Percentiles rank a stretch among this genome's conserved stretches.
phyloP scores from a whole-genome alignment of 2,329 filamentous ascomycete genomes.

The Microdochium nivale region DNA sequence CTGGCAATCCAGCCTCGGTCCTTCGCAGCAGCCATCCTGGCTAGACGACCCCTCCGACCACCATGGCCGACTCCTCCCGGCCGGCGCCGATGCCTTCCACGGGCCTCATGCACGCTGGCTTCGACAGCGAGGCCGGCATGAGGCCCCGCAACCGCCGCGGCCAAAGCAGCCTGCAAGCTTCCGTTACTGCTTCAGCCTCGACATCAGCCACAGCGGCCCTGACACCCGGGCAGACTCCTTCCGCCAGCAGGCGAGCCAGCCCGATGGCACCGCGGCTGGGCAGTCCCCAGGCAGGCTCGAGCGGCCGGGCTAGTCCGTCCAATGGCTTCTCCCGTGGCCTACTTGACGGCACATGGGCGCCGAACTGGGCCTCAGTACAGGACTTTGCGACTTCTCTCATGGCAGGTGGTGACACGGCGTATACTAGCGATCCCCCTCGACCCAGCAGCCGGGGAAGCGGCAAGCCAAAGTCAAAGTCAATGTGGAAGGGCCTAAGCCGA shows the following conservation, averaged over 20 bases:
- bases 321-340: constrained; percentile 30
- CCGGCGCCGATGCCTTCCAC: constrained; percentile 34
- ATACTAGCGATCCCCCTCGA: constrained; percentile 23
- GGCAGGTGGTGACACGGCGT: constrained; percentile 18
- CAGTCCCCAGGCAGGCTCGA: constrained; percentile 13
- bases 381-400: constrained; percentile 41
- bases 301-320: constrained; percentile 17
- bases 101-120: constrained; percentile 30
- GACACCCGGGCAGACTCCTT: constrained; percentile 26
- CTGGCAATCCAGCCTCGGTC: background rate
- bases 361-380: constrained; percentile 47
- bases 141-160: constrained; percentile 43
- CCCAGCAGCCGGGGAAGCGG: constrained; percentile 18
- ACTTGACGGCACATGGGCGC: constrained; percentile 41
- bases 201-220: constrained; percentile 12
- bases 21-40: constrained; percentile 1
- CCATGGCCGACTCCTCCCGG: constrained; percentile 17
- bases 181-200: background rate
- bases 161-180: constrained; percentile 9
- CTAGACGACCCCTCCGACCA: constrained; percentile 6
- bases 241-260: constrained; percentile 35
- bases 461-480: constrained; percentile 17
- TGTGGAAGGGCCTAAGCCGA: constrained; percentile 18
- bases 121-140: constrained; percentile 29
- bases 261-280: constrained; percentile 37